Base-by-base conservation (phyloP, 306 rosid genomes). In the Lupinus albus region DNA sequence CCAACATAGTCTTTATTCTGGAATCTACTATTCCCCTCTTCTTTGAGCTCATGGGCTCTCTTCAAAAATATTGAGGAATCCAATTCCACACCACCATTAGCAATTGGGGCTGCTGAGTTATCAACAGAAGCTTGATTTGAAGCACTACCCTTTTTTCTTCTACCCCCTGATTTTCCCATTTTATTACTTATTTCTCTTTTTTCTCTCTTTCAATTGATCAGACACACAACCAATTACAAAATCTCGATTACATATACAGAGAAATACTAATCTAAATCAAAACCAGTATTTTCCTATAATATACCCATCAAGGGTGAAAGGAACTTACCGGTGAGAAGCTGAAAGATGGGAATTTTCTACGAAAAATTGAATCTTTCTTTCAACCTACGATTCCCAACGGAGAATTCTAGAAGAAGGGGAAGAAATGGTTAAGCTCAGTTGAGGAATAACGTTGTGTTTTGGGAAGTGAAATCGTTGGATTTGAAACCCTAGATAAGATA, bases 141-240 rank as follows among this genome's bases (percentile, higher is more conserved):
- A 78, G 61, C 85, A 72, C 89, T 87, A 32, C 63, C 85, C 85
- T 88, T 94, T 90, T 94, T 90, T 81, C 76, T 94, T 68, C 92
- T 87, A 72, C 78, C 78, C 81, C 97, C 97, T 5, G 97, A 90
- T 81, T 90, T 94, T 87, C 99, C 97, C 99, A 94, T 94, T 11
- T 32, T 32, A 32, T 32, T 32, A 32, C 7, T 32, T 32, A 25
- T 25, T 25, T 25, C 28, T 96, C 99, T 1, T 57, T 54, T 33
- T 25, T 25, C 28, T 25, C 16, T 11, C 41, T 12, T 46, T 30
- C 57, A 11, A 14, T 38, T 11, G 41, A 15, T 65, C 71, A 33
- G 5, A 32, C 48, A 17, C 64, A 44, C 57, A 6, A 74, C 47
- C 6, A 30, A 11, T 6, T 36, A 30, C 64, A 64, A 0, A 25